Evolutionary conservation across 306 rosid genomes (phyloP), one percentile per base, ranked within the genome.

Genomic region (Arachis stenosperma): DNA sequence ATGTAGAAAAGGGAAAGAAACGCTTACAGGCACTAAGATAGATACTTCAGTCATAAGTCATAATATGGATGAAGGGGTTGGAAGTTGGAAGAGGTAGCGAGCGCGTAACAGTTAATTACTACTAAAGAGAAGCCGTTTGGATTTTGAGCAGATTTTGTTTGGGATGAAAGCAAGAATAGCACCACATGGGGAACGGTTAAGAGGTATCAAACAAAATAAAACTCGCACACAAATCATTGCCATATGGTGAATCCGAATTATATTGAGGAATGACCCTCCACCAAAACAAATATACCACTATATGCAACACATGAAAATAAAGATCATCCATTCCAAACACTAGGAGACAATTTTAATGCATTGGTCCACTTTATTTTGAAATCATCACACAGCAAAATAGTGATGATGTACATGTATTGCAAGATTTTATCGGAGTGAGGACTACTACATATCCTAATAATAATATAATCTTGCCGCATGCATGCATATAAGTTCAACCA

Each of bases 151-250:
- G 53, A 56, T 56, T 44, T 59, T 52, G 62, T 60, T 70, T 75
- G 62, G 33, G 73, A 55, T 61, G 71, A 71, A 79, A 79, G 84
- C 67, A 73, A 83, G 11, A 48, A 65, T 22, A 29, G 82, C 87
- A 79, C 84, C 87, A 79, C 84, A 73, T 83, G 79, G 80, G 56
- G 60, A 73, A 81, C 70, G 51, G 71, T 66, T 53, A 47, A 77
- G 33, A 29, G 66, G 55, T 56, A 73, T 69, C 70, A 62, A 71
- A 71, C 67, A 73, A 77, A 60, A 33, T 33, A 33, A 33, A 33
- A 22, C 43, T 55, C 29, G 53, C 60, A 22, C 75, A 66, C 63
- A 48, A 47, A 70, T 44, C 10, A 29, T 3, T 73, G 70, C 43
- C n/a, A 51, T 5, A 5, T 42, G 46, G 8, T 33, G 4, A 33